phyloP scores from a whole-genome alignment of 768 basidiomycete genomes.

The Gyrodon lividus region DNA sequence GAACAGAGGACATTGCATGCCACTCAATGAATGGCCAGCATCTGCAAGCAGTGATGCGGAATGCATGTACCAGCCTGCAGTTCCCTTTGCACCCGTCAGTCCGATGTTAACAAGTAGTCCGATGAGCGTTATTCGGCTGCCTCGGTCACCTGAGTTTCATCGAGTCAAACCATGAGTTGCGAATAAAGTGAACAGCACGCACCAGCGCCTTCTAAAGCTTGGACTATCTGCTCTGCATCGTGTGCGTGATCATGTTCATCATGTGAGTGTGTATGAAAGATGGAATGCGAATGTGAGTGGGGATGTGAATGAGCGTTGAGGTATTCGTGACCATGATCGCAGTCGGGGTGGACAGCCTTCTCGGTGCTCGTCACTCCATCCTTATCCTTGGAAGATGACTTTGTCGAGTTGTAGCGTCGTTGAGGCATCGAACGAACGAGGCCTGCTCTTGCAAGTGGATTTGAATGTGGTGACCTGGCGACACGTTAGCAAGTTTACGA shows the following conservation, averaged over 20 bases:
- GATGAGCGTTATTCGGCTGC: constrained; percentile 80
- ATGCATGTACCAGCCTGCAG: constrained; percentile 87
- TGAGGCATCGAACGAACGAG: constrained; percentile 20
- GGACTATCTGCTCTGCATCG: constrained; percentile 66
- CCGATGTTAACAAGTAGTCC: constrained; percentile 82
- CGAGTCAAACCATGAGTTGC: neutral
- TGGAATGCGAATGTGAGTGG: constrained; percentile 58
- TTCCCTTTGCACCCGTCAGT: constrained; percentile 80
- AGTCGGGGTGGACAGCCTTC: constrained; percentile 12
- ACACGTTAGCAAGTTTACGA: constrained; percentile 11
- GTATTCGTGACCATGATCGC: constrained; percentile 39
- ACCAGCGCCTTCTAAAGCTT: constrained; percentile 68
- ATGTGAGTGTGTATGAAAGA: constrained; percentile 70
- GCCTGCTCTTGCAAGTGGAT: neutral
- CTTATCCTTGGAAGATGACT: constrained; percentile 17
- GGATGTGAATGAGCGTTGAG: constrained; percentile 48
- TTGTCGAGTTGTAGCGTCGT: constrained; percentile 18
- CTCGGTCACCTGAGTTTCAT: constrained; percentile 61
- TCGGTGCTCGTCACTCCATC: constrained; percentile 29
- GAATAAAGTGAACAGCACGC: constrained; percentile 19
- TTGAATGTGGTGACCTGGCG: constrained; percentile 12
- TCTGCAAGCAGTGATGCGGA: constrained; percentile 91
- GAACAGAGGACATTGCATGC: constrained; percentile 41
- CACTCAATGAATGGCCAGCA: constrained; percentile 88
- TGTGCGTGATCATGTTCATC: constrained; percentile 55